Base-by-base conservation (phyloP, 2,329 filamentous ascomycete genomes). In the Podosphaera fusca region DNA sequence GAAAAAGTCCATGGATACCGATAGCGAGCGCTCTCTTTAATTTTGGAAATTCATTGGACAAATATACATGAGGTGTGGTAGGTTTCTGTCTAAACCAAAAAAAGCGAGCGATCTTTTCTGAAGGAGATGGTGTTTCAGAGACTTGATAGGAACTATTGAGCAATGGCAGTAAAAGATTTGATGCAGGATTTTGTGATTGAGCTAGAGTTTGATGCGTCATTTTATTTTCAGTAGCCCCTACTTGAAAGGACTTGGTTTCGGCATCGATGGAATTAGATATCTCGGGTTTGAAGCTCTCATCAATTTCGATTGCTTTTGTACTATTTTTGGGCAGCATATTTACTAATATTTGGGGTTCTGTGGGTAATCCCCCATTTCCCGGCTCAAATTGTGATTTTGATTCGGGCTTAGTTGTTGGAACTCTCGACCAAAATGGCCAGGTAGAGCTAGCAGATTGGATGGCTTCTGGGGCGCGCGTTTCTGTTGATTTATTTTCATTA, bases 1-100 rank as follows among this genome's bases (percentile, higher is more conserved):
- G 92, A 62, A 96, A 95, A 59, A 94, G 84, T 0, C 92, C 92
- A 68, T 98, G 92, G 0, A 98, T 81, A 45, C 92, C 92, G 62
- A 98, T 95, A 1, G 89, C 88, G 4, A 98, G 75, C 10, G 92
- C 92, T 62, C 84, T 92, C 65, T 80, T 87, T 52, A 96, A 80
- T 61, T 78, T 84, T 0, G 80, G 84, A 0, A 79, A 74, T 6
- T 85, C 79, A 50, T 80, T 81, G 5, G 80, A 71, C 36, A 87
- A 76, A 62, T 80, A 83, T 4, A 95, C 80, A 67, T 95, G 85
- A 55, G 78, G 81, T 14, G 75, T 75, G 2, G 78, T 73, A 6
- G 75, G 68, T 55, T 81, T 76, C 47, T 75, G 73, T 1, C 75
- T 73, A 35, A 75, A 72, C 9, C 81, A 70, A 2, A 84, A 67